Base-by-base conservation (phyloP, 2,329 filamentous ascomycete genomes). In the Fusarium multiceps region DNA sequence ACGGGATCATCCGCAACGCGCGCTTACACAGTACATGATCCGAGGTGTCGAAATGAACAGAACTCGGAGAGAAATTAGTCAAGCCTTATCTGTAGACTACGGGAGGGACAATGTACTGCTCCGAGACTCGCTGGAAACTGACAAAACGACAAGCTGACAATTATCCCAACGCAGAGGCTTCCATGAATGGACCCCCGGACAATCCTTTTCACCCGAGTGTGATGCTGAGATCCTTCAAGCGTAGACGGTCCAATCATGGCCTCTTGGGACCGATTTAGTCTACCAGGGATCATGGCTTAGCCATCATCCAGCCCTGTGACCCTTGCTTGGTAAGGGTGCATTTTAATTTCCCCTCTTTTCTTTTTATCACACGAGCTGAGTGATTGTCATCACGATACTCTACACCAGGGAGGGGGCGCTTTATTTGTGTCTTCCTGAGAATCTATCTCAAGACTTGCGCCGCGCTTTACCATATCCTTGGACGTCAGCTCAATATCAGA, bases 221-320 rank as follows among this genome's bases (percentile, higher is more conserved):
- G 16, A 42, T 34, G 13, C 23, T 27, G 23, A 9, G 49, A 53
- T 53, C 49, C 49, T 53, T 42, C 49, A 42, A 28, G n/a, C 18
- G 34, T 53, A 42, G 34, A 16, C 14, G 5, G 30, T 16, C 61
- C 61, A 64, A 64, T 64, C 27, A 42, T 25, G 11, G 5, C 18
- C 27, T 10, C 25, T 4, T 18, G 6, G 14, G n/a, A 16, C 20
- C 23, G 25, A 34, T 43, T 37, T n/a, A 11, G 21, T 23, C n/a
- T 11, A n/a, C 34, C 42, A 34, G 27, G 61, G 45, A 25, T 37
- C 14, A 51, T 23, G 10, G 47, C 30, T 53, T 53, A 47, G 43
- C 43, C 11, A 47, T 12, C 13, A n/a, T 20, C 62, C 62, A 66
- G 62, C 63, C 63, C 43, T 66, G 59, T 66, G 62, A 65, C 28